These are phyloP conservation scores for Schizopora paradoxa DNA, from an alignment of 1,284 basidiomycete genomes.

Conservation along the genomic window DNA sequence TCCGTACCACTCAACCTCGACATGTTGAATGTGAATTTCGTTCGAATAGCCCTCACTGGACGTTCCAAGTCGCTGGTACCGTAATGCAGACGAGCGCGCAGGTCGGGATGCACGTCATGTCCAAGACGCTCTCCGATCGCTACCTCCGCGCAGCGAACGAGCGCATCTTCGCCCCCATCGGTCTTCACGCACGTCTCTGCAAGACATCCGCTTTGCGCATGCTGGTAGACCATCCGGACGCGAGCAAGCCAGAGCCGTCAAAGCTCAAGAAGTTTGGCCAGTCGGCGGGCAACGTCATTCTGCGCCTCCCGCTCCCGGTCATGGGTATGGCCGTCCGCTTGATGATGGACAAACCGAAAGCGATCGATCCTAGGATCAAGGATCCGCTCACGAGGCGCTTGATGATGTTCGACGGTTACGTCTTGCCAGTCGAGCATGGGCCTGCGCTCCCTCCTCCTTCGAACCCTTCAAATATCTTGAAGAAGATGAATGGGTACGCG, in stretches of 20 bases:
- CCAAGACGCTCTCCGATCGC: slow-evolving; percentile 21
- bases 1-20: neutral
- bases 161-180: slow-evolving; percentile 19
- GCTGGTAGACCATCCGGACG: slow-evolving; percentile 12
- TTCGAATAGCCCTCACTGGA: slow-evolving; percentile 16
- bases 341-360: no score
- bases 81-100: slow-evolving; percentile 16
- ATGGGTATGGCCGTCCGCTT: no score
- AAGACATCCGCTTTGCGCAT: slow-evolving; percentile 19
- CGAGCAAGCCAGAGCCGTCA: neutral
- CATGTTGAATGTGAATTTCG: neutral
- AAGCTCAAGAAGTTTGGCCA: no score
- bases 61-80: slow-evolving; percentile 13
- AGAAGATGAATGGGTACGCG: no score
- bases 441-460: no score
- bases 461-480: no score
- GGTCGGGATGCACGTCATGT: slow-evolving; percentile 15
- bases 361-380: neutral
- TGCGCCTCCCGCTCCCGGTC: no score
- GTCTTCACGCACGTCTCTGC: slow-evolving; percentile 19
- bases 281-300: no score
- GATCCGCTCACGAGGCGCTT: no score
- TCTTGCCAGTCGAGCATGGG: no score
- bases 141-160: slow-evolving; percentile 19
- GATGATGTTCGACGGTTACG: no score